Conservation (phyloP, 202 grass and related monocot species). For the Schoenoplectus tabernaemontani region DNA sequence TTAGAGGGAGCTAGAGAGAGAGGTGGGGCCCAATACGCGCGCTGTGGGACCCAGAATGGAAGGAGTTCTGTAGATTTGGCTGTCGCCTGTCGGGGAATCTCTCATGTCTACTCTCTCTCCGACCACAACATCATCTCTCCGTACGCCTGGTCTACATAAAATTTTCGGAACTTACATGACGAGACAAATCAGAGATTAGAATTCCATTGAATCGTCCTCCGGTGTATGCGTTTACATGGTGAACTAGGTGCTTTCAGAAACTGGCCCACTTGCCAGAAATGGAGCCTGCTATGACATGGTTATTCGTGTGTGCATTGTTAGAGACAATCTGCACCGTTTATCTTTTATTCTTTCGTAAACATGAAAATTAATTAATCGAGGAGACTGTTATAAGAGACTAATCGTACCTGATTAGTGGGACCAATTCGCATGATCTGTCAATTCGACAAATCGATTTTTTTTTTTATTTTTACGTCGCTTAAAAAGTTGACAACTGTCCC, state of each 20-base stretch:
- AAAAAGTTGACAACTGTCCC: neutral
- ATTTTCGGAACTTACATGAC: no score
- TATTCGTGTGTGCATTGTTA: neutral
- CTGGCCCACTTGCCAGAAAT: neutral
- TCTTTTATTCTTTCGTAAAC: no score
- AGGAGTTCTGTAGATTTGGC: constrained; percentile 62
- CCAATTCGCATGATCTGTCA: neutral
- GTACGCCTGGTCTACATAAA: neutral
- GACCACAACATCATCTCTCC: neutral
- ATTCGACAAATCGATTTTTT: neutral
- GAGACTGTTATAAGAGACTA: neutral
- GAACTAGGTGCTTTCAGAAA: neutral
- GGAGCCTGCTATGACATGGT: neutral
- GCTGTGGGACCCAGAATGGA: no score
- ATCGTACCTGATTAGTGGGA: neutral
- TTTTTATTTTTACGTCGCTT: neutral
- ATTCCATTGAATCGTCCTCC: no score
- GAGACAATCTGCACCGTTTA: constrained; percentile 1
- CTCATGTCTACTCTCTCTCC: constrained; percentile 24
- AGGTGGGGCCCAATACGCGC: constrained; percentile 5
- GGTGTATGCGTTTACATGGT: neutral
- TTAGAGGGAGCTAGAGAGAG: no score
- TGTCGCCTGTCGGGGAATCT: constrained; percentile 89
- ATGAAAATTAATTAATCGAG: neutral
- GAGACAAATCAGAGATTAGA: no score